Conservation (phyloP, 2,329 filamentous ascomycete genomes). For the Coniochaeta prunicola region DNA sequence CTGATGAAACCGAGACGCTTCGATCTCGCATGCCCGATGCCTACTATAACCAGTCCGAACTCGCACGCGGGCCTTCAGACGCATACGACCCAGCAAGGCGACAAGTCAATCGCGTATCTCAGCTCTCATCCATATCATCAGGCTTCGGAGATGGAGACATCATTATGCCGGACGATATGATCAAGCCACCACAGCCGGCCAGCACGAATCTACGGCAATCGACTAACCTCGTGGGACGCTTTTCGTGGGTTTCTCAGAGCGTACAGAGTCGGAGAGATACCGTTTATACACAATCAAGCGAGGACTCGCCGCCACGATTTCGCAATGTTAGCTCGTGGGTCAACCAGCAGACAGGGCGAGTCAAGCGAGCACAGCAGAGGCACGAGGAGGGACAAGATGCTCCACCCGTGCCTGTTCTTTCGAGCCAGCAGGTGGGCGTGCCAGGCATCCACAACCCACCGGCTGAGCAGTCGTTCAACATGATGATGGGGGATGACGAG, state of each 20-base stretch:
- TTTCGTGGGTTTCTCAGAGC: slow-evolving; percentile 28
- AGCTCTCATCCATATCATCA: slow-evolving; percentile 54
- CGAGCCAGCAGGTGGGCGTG: slow-evolving; percentile 24
- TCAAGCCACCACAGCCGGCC: slow-evolving; percentile 14
- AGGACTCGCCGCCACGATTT: slow-evolving; percentile 49
- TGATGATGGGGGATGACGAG: slow-evolving; percentile 46
- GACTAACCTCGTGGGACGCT: slow-evolving; percentile 15
- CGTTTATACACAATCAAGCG: slow-evolving; percentile 43
- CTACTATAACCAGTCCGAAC: slow-evolving; percentile 31
- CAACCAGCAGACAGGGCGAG: slow-evolving; percentile 50
- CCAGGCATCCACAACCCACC: slow-evolving; percentile 27
- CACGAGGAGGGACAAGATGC: slow-evolving; percentile 15
- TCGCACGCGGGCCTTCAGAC: slow-evolving; percentile 26
- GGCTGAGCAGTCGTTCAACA: slow-evolving; percentile 36
- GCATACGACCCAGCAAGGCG: slow-evolving; percentile 26
- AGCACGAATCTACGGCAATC: slow-evolving; percentile 9
- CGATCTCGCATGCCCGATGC: slow-evolving; percentile 27
- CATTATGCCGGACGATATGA: slow-evolving; percentile 27
- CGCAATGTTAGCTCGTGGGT: slow-evolving; percentile 57
- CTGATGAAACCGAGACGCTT: slow-evolving; percentile 19
- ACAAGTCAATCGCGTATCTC: slow-evolving; percentile 35
- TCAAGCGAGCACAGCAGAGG: slow-evolving; percentile 38
- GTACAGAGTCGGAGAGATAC: slow-evolving; percentile 30
- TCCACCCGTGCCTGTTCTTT: slow-evolving; percentile 26
- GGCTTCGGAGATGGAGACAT: slow-evolving; percentile 58